phyloP scores from a whole-genome alignment of 768 basidiomycete genomes.

The Podaxis sp. region DNA sequence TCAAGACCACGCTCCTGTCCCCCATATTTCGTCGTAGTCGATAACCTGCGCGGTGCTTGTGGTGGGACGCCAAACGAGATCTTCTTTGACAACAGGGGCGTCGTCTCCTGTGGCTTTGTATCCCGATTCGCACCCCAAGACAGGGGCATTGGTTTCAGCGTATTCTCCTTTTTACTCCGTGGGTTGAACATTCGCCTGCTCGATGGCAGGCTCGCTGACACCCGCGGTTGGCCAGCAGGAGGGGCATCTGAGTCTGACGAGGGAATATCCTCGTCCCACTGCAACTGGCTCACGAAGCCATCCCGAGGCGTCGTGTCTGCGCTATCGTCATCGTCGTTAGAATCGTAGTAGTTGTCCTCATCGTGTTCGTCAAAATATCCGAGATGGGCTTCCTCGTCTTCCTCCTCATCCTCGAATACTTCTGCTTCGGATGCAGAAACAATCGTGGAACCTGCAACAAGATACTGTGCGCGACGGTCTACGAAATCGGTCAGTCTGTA shows the following conservation, averaged over 20 bases:
- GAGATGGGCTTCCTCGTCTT: constrained; percentile 34
- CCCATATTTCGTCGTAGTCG: constrained; percentile 1
- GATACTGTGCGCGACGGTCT: constrained; percentile 73
- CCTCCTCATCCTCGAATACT: constrained; percentile 35
- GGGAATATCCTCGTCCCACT: constrained; percentile 35
- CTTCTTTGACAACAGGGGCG: constrained; percentile 41
- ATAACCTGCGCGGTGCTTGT: neutral
- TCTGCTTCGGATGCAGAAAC: constrained; percentile 43
- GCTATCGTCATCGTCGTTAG: constrained; percentile 23
- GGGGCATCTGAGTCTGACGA: constrained; percentile 2
- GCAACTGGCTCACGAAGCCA: constrained; percentile 29
- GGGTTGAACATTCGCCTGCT: neutral
- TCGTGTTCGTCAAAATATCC: constrained; percentile 16
- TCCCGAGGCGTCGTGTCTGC: constrained; percentile 19
- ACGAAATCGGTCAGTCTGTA: neutral
- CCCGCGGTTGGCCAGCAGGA: neutral
- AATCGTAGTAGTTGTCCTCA: constrained; percentile 25
- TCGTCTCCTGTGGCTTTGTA: constrained; percentile 23
- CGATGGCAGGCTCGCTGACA: neutral
- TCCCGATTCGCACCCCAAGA: neutral
- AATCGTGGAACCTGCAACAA: constrained; percentile 59
- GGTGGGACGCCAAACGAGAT: constrained; percentile 21
- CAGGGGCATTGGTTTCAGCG: neutral
- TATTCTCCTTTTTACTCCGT: too few relatives aligned
- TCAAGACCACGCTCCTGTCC: constrained; percentile 13